phyloP scores from a whole-genome alignment of 441 rosid species.

The Populus trichocarpa region DNA sequence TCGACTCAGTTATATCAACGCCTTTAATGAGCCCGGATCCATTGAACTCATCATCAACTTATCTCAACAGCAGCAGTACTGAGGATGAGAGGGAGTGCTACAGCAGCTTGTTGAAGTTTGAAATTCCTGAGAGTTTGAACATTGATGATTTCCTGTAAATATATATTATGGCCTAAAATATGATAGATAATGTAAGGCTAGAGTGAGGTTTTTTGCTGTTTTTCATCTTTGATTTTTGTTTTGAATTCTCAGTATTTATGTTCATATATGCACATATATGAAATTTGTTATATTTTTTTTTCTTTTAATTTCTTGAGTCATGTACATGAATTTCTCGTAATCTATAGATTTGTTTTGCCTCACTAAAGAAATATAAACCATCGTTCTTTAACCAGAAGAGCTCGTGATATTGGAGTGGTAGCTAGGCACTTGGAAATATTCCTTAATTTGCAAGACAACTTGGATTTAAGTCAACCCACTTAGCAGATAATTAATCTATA shows the following conservation, averaged over 20 bases:
- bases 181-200: neutral
- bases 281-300: neutral
- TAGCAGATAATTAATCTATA: no score
- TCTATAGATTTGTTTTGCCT: no score
- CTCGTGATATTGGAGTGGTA: neutral
- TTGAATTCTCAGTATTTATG: slow-evolving; percentile 2
- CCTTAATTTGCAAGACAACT: neutral
- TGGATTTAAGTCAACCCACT: no score
- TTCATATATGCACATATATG: neutral
- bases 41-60: slow-evolving; percentile 47
- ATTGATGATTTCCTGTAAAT: slow-evolving; percentile 61
- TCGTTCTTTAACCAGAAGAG: no score
- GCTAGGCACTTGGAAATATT: neutral
- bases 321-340: neutral
- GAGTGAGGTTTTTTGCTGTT: neutral
- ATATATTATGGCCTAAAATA: neutral
- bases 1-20: slow-evolving; percentile 54
- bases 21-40: slow-evolving; percentile 46
- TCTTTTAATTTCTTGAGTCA: neutral
- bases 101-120: slow-evolving; percentile 69
- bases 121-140: slow-evolving; percentile 62
- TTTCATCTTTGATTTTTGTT: neutral
- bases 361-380: no score
- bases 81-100: slow-evolving; percentile 68
- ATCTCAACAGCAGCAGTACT: slow-evolving; percentile 35